These are phyloP conservation scores for Nothopassalora personata DNA, from an alignment of 2,329 filamentous ascomycete species.

Conservation along the genomic window DNA sequence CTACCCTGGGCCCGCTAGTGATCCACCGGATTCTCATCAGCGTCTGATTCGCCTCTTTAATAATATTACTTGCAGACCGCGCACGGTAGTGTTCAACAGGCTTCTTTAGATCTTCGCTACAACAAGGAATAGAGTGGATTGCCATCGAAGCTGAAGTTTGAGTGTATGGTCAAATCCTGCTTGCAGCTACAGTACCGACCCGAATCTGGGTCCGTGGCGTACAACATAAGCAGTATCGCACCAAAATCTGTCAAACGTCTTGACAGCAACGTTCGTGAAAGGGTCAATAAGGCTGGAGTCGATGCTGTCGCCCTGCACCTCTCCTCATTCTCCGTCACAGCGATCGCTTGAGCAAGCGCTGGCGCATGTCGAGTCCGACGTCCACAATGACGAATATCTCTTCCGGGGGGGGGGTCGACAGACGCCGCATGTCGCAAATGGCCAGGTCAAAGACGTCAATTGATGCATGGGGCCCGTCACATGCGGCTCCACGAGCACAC, in stretches of 20 bases:
- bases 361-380: neutral
- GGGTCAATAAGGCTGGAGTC: neutral
- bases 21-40: no score
- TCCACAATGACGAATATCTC: neutral
- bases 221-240: neutral
- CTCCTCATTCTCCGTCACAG: neutral
- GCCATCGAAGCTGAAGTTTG: no score
- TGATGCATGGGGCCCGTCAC: neutral
- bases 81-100: no score
- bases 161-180: neutral
- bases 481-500: slow-evolving; percentile 10
- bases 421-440: neutral
- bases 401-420: slow-evolving; percentile 3
- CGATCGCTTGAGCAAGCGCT: slow-evolving; percentile 4
- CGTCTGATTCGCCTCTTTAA: no score
- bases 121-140: no score
- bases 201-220: neutral
- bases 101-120: no score
- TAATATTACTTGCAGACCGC: no score
- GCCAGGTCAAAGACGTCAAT: neutral
- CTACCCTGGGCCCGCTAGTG: no score
- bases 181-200: neutral
- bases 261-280: neutral
- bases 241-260: neutral
- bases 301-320: neutral